Conservation (phyloP, 495 filamentous ascomycete species). For the Lophiotrema nucula region DNA sequence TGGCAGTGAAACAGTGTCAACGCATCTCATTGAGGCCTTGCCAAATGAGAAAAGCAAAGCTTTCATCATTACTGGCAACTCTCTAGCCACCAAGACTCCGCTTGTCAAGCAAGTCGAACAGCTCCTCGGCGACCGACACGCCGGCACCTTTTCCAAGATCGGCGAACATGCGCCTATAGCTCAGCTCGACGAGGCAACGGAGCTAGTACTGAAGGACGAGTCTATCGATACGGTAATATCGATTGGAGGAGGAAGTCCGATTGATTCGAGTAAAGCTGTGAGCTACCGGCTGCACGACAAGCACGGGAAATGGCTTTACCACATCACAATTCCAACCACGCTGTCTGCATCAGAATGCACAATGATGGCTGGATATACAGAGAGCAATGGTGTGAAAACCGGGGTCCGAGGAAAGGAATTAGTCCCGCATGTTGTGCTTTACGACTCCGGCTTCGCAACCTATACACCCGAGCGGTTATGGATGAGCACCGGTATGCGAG, state of each 20-base stretch:
- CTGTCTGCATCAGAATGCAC: slow-evolving; percentile 52
- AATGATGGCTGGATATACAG: slow-evolving; percentile 46
- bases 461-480: slow-evolving; percentile 47
- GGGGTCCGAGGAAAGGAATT: slow-evolving; percentile 41
- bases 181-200: slow-evolving; percentile 47
- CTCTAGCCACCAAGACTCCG: slow-evolving; percentile 48
- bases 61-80: slow-evolving; percentile 52
- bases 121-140: slow-evolving; percentile 45
- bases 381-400: slow-evolving; percentile 44
- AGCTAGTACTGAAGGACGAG: slow-evolving; percentile 42
- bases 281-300: slow-evolving; percentile 45
- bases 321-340: slow-evolving; percentile 53
- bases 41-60: slow-evolving; percentile 46
- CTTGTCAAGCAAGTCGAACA: slow-evolving; percentile 48
- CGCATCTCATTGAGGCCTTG: slow-evolving; percentile 43
- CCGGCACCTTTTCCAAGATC: slow-evolving; percentile 49
- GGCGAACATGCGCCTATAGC: slow-evolving; percentile 50
- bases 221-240: slow-evolving; percentile 50
- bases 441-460: slow-evolving; percentile 46
- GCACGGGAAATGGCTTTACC: slow-evolving; percentile 44
- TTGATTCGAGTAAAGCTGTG: slow-evolving; percentile 51
- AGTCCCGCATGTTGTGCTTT: slow-evolving; percentile 45
- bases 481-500: slow-evolving; percentile 47
- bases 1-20: slow-evolving; percentile 45
- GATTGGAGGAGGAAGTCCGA: slow-evolving; percentile 51